Evolutionary conservation across 106 monocot genomes (phyloP), one percentile per base, ranked within the genome.

Genomic region (Apostasia ramifera): DNA sequence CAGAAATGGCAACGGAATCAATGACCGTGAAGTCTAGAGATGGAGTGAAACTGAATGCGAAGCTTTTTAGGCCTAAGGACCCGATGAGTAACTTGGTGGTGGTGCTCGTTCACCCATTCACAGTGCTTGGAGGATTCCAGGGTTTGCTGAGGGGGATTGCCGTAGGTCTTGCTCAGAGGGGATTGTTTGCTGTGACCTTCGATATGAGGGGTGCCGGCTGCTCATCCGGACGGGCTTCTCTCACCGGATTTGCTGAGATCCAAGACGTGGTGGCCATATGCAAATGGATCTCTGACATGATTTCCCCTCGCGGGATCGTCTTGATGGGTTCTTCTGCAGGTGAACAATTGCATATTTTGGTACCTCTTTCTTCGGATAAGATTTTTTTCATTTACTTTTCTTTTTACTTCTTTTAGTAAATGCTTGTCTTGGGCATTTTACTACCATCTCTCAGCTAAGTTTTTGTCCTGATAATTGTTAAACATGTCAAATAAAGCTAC

Each of bases 251-350:
- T 57, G 3, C 84, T 12, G 95, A 97, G 86, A 63, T 97, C 66
- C 50, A 79, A 37, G 95, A 97, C 60, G 89, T 92, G 41, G 57
- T 77, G 45, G 84, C 80, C 45, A 89, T 92, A 8, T 89, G 92
- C 74, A 73, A 70, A 42, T 97, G 95, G 95, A 79, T 83, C 47
- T 46, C 68, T 1, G 80, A 84, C 41, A 79, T 72, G 44, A 8
- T 81, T 40, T 57, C 60, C n/a, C 82, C 89, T 6, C 58, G 73
- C 46, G 86, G 92, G 57, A 89, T 97, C 69, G 70, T 97, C 53
- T 71, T 97, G 11, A 92, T 97, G n/a, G 95, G 92, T 26, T 97
- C 95, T 53, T 97, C 95, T 2, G 95, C 95, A 42, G 95, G 95
- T 95, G 76, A 40, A 63, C 12, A 1, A 11, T 44, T 62, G 42